Base-by-base conservation (phyloP, 2,329 filamentous ascomycete species). In the Camillea tinctor region DNA sequence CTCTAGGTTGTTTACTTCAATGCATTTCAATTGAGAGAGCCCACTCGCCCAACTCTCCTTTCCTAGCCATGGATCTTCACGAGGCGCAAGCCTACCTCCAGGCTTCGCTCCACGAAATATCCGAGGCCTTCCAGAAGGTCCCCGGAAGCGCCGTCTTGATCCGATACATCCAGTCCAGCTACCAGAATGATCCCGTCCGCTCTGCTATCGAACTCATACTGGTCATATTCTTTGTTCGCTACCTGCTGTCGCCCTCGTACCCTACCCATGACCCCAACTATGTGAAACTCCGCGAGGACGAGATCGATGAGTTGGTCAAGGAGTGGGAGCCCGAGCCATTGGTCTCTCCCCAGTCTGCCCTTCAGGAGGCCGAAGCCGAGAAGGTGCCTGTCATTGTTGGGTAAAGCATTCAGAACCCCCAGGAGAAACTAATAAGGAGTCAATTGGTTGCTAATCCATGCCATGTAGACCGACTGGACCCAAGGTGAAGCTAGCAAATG, bases 301-400 rank as follows among this genome's bases (percentile, higher is more conserved):
- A 99, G 79, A 96, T 99, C 68, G 95, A 99, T 72, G 95, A 99
- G 72, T 79, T 99, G 60, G 91, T 99, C 50, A 93, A 96, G 58
- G 95, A 99, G 68, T 99, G 95, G 95, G 89, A 88, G 7, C 96
- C 95, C 0, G 95, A 99, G 76, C 93, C 95, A 15, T 83, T 99
- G 50, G 94, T 97, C 23, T 81, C 88, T 4, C 81, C 87, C 22
- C 85, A 88, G 64, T 93, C 89, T 1, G 66, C 86, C 0, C 84
- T 94, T 55, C 94, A 99, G 76, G 88, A 91, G 70, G 79, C 84
- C 50, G 93, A 97, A 73, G 86, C 89, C 61, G 94, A 98, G 71
- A 96, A 88, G 73, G 80, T 92, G 54, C 92, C 94, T 4, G 83
- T 98, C 21, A 91, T 99, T 74, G 87, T 94, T 65, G 95, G 95